Base-by-base conservation (phyloP, 2,329 filamentous ascomycete species). In the Penicillium brevicompactum region DNA sequence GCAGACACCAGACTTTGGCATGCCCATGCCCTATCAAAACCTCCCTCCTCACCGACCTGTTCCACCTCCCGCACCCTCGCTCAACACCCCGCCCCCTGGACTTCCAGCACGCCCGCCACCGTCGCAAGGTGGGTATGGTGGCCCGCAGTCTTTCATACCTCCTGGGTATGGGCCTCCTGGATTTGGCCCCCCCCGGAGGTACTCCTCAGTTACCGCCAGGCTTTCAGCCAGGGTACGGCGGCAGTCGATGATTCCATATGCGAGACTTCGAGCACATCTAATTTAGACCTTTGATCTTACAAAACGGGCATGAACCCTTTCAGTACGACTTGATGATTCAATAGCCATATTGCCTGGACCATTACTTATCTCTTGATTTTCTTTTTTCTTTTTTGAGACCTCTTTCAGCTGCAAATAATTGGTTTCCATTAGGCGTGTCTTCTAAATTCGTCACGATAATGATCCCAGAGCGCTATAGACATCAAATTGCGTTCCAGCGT, bases 31-130 rank as follows among this genome's bases (percentile, higher is more conserved):
- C 57, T 77, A 76, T 68, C 69, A 75, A 56, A 73, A 65, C 58
- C 73, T 78, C 56, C 74, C 76, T 61, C 75, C 72, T 42, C 65
- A 69, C 52, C 80, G 85, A 30, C 81, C 87, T 13, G 81, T 84
- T 13, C 84, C 85, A 46, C 84, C 86, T 32, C 82, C 83, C 11
- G 16, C 76, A 72, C 51, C 76, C 24, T 63, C 80, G 46, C 66
- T 80, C 42, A 68, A 71, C 41, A 76, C 75, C 31, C 76, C 78
- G 9, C 78, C 79, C 13, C 77, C 82, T 7, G 82, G 82, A 27
- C 70, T 87, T 24, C 88, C 88, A 38, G 86, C 87, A 54, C 79
- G 88, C 38, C 88, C 88, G n/a, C 88, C 88, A 4, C 86, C 86
- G 16, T 85, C 81, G 14, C 84, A 87, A 65, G 85, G 78, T 47